Evolutionary conservation across 495 filamentous ascomycete species (phyloP).

Genomic region (Aspergillus sclerotioniger): DNA sequence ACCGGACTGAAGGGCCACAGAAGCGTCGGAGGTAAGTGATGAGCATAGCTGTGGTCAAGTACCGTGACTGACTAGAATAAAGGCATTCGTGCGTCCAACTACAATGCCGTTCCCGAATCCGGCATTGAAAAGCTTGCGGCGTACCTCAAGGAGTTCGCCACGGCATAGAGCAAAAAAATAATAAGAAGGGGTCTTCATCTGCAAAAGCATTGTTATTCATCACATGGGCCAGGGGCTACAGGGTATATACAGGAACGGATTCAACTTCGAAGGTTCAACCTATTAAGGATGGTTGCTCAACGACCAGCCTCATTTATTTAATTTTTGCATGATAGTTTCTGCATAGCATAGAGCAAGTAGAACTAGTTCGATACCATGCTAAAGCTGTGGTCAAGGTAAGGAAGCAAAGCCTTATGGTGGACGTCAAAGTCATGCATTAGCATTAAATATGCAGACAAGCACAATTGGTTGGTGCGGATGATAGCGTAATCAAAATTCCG

Average conservation of each 20-base stretch:
- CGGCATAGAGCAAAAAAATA: not conserved
- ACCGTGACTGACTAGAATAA: constrained; percentile 5
- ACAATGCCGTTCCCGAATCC: constrained; percentile 60
- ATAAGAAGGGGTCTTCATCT: constrained; percentile 57
- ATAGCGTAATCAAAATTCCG: not conserved
- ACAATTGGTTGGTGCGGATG: not conserved
- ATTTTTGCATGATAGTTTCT: not conserved
- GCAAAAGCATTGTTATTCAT: constrained; percentile 74
- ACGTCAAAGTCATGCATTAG: too few species aligned
- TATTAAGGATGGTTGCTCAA: not conserved
- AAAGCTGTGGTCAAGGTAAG: too few species aligned
- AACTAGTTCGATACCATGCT: not conserved
- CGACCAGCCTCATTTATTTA: not conserved
- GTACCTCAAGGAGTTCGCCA: constrained; percentile 55
- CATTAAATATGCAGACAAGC: not conserved
- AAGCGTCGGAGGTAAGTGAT: constrained; percentile 72
- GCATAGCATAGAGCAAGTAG: not conserved
- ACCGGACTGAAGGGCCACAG: constrained; percentile 79
- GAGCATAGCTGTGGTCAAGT: constrained; percentile 28
- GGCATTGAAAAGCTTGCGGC: constrained; percentile 57
- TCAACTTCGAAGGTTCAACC: not conserved
- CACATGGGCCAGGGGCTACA: constrained; percentile 47
- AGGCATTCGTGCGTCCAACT: constrained; percentile 38
- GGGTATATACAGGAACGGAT: not conserved
- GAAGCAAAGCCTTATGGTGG: too few species aligned